phyloP scores from a whole-genome alignment of 257 asterid species.

The Solanum verrucosum region DNA sequence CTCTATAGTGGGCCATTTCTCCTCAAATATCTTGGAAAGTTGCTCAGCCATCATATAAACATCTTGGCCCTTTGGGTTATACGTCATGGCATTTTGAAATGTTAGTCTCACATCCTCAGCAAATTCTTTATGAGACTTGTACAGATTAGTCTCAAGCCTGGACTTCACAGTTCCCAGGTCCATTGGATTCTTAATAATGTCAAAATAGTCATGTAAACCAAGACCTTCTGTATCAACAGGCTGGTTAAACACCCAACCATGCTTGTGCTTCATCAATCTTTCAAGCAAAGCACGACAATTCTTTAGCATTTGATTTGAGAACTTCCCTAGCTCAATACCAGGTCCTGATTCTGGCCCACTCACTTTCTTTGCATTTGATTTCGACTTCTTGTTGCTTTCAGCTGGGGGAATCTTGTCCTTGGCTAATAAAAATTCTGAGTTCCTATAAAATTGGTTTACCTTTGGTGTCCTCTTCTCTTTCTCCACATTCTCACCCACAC shows the following conservation, averaged over 20 bases:
- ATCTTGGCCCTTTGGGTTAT: conserved; percentile 80
- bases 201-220: conserved; percentile 76
- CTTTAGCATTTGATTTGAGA: conserved; percentile 48
- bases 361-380: conserved; percentile 41
- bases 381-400: conserved; percentile 65
- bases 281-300: conserved; percentile 52
- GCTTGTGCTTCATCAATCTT: conserved; percentile 88
- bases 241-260: conserved; percentile 78
- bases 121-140: conserved; percentile 66
- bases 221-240: conserved; percentile 71
- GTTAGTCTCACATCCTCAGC: conserved; percentile 82
- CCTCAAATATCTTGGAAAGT: conserved; percentile 53
- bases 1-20: conserved; percentile 56
- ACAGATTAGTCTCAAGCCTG: conserved; percentile 47
- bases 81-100: conserved; percentile 71
- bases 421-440: conserved; percentile 62
- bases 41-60: conserved; percentile 79
- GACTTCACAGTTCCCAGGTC: conserved; percentile 71
- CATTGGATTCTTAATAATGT: conserved; percentile 66
- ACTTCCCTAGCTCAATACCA: conserved; percentile 15
- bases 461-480: conserved; percentile 78
- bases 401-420: conserved; percentile 61
- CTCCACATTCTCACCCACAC: conserved; percentile 30
- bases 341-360: conserved; percentile 32
- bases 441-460: conserved; percentile 61